Percentiles rank a stretch among this genome's conserved stretches.
Evolutionary conservation across 306 rosid genomes (phyloP).

Genomic region (Begonia peltatifolia): DNA sequence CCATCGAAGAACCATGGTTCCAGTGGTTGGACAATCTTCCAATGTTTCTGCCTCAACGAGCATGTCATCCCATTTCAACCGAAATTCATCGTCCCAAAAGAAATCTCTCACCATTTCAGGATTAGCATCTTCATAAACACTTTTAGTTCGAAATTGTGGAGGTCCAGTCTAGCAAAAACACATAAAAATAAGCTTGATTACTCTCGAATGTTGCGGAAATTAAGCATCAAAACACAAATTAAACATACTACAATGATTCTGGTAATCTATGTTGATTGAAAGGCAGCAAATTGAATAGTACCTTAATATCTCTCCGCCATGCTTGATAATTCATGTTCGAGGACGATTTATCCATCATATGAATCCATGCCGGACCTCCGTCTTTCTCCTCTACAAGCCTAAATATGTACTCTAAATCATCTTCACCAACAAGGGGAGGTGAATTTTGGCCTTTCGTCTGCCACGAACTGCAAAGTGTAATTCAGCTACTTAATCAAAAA

Average conservation of each 20-base stretch:
- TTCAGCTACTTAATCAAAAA: background rate
- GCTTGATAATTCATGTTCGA: constrained; percentile 68
- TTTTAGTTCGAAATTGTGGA: constrained; percentile 41
- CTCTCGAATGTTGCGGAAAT: too few relatives aligned
- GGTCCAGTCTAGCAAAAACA: constrained; percentile 32
- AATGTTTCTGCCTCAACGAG: constrained; percentile 26
- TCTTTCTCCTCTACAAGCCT: constrained; percentile 50
- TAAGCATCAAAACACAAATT: too few relatives aligned
- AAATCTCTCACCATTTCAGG: constrained; percentile 44
- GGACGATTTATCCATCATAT: constrained; percentile 93
- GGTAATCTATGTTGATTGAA: too few relatives aligned
- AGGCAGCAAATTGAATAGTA: constrained; percentile 1
- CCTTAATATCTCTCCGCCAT: constrained; percentile 43
- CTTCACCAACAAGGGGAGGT: constrained; percentile 16
- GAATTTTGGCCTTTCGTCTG: constrained; percentile 19
- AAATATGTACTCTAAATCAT: constrained; percentile 34
- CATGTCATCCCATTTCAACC: constrained; percentile 46
- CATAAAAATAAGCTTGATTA: too few relatives aligned
- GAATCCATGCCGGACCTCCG: constrained; percentile 89
- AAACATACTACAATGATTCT: too few relatives aligned
- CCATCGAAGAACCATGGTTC: constrained; percentile 45
- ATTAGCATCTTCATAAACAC: constrained; percentile 34
- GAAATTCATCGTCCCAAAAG: constrained; percentile 49
- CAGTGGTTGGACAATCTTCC: constrained; percentile 39
- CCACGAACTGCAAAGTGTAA: constrained; percentile 22